These are phyloP conservation scores for Physcia stellaris DNA, from an alignment of 495 filamentous ascomycete species.

Conservation along the genomic window DNA sequence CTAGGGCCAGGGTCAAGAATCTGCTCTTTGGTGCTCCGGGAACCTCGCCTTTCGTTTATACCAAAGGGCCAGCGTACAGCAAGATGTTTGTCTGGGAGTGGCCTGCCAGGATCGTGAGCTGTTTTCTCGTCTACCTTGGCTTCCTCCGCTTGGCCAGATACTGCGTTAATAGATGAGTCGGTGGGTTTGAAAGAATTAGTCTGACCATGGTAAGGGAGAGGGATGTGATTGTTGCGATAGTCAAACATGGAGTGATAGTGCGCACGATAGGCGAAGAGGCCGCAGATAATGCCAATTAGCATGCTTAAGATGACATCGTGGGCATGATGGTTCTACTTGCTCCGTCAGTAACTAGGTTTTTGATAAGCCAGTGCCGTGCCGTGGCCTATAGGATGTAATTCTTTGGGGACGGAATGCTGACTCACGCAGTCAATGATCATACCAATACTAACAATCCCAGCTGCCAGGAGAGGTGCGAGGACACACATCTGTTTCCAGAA, in stretches of 20 bases:
- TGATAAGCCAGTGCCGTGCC: neutral
- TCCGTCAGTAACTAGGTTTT: neutral
- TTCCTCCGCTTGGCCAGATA: too few species aligned
- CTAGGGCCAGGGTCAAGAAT: too few species aligned
- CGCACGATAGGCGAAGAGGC: conserved; percentile 7
- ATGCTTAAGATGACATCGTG: conserved; percentile 9
- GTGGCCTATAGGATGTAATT: neutral
- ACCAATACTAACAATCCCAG: conserved; percentile 16
- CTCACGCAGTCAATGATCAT: conserved; percentile 6
- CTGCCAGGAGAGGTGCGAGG: conserved; percentile 22
- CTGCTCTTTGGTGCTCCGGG: too few species aligned
- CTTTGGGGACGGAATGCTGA: neutral
- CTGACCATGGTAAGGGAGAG: conserved; percentile 7
- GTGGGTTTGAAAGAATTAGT: too few species aligned
- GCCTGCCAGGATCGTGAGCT: too few species aligned
- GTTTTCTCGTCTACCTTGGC: too few species aligned
- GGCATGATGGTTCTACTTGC: conserved; percentile 5
- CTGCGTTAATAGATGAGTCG: too few species aligned
- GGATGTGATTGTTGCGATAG: conserved; percentile 8
- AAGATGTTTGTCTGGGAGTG: too few species aligned
- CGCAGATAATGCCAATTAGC: conserved; percentile 6
- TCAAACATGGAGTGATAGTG: conserved; percentile 9
- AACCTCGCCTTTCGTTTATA: too few species aligned
- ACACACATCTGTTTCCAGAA: conserved; percentile 28
- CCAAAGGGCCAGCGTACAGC: too few species aligned